Evolutionary conservation across 2,329 filamentous ascomycete genomes (phyloP).

Genomic region (Scedosporium dehoogii): DNA sequence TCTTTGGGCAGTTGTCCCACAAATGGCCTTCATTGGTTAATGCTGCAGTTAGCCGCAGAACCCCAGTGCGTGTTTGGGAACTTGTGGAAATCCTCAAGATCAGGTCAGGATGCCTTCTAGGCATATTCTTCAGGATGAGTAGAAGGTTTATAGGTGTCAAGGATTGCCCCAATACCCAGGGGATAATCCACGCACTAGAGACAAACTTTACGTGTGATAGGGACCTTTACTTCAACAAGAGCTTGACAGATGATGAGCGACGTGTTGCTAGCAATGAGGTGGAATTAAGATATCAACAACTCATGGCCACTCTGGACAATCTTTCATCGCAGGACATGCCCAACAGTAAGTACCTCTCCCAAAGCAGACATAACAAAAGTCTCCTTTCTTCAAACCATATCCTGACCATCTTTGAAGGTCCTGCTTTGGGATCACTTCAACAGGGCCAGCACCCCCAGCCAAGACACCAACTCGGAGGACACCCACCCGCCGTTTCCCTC

Average conservation of each 20-base stretch:
- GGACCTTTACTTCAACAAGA: background rate
- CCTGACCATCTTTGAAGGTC: too few relatives aligned
- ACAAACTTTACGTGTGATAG: background rate
- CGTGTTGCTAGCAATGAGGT: background rate
- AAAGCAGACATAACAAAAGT: too few relatives aligned
- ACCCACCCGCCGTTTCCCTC: too few relatives aligned
- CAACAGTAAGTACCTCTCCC: background rate
- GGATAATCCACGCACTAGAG: background rate
- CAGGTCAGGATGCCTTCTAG: background rate
- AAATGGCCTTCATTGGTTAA: background rate
- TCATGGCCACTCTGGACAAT: background rate
- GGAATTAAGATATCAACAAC: background rate
- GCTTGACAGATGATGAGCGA: background rate
- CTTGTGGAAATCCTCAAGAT: background rate
- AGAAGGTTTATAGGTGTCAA: background rate
- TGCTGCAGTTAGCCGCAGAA: background rate
- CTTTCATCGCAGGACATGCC: background rate
- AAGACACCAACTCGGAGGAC: too few relatives aligned
- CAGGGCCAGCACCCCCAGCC: too few relatives aligned
- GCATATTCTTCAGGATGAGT: background rate
- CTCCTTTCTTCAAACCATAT: too few relatives aligned
- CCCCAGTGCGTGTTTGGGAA: background rate
- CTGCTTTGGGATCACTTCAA: too few relatives aligned
- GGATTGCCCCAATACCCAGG: background rate
- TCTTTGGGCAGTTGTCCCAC: background rate